These are phyloP conservation scores for Chrysoporthe austroafricana DNA, from an alignment of 2,329 filamentous ascomycete species.

Conservation along the genomic window DNA sequence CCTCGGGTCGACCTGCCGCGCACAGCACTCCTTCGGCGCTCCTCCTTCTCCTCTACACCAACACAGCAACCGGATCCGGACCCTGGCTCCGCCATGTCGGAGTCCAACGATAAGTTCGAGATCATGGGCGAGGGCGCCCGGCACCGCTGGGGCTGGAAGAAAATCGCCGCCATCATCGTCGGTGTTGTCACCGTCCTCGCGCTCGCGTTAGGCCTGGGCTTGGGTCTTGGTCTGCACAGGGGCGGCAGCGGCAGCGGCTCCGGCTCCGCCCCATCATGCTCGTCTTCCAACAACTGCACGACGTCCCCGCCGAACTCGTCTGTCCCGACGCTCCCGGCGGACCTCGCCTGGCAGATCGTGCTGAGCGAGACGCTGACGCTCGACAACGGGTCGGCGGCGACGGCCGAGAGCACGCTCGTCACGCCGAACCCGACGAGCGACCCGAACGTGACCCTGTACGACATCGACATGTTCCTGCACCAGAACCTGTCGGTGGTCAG, in stretches of 20 bases:
- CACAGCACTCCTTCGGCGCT: not conserved
- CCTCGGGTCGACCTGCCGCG: not conserved
- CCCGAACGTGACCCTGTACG: constrained; percentile 60
- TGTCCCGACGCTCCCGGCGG: constrained; percentile 38
- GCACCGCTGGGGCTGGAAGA: constrained; percentile 17
- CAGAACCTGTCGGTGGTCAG: constrained; percentile 47
- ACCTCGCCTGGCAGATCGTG: constrained; percentile 65
- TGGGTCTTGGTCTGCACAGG: constrained; percentile 52
- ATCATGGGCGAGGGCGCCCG: constrained; percentile 8
- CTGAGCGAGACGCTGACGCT: constrained; percentile 48
- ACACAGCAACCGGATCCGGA: not conserved
- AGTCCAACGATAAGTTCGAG: constrained; percentile 22
- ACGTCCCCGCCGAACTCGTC: constrained; percentile 30
- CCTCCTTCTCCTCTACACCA: not conserved
- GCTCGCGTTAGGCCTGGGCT: constrained; percentile 58
- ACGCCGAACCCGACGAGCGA: constrained; percentile 43
- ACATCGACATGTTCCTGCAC: constrained; percentile 64
- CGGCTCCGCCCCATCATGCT: not conserved
- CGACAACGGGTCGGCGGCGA: constrained; percentile 44
- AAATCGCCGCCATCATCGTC: constrained; percentile 14
- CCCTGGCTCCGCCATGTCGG: constrained; percentile 16
- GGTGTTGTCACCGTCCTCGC: constrained; percentile 41
- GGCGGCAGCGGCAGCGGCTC: constrained; percentile 29
- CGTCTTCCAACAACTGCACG: constrained; percentile 27
- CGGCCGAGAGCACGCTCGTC: constrained; percentile 43